Evolutionary conservation across 108 stramenopile species (phyloP).

Genomic region (Conticribra guillardii): DNA sequence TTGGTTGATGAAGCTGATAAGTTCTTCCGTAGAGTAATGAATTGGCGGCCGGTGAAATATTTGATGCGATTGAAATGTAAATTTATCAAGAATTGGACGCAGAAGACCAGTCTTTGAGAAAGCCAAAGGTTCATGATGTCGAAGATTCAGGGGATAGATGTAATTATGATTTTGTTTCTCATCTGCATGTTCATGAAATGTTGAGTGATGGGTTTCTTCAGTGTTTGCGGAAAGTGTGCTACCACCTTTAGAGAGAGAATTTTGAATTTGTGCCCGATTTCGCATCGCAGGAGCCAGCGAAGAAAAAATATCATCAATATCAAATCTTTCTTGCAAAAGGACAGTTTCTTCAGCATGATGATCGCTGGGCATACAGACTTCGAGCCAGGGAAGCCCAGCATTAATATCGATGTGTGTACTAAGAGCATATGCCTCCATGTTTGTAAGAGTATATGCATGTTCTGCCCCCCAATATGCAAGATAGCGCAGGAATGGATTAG

Average conservation of each 20-base stretch:
- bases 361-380: slow-evolving; percentile 30
- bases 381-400: slow-evolving; percentile 60
- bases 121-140: slow-evolving; percentile 47
- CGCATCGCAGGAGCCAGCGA: background rate
- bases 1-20: slow-evolving; percentile 39
- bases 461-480: slow-evolving; percentile 12
- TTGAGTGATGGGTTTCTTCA: background rate
- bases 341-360: background rate
- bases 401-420: slow-evolving; percentile 35
- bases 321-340: slow-evolving; percentile 28
- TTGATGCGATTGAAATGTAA: slow-evolving; percentile 54
- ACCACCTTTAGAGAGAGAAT: no score
- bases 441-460: slow-evolving; percentile 35
- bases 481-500: no score
- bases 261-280: background rate
- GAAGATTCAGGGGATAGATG: slow-evolving; percentile 35
- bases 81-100: slow-evolving; percentile 46
- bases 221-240: background rate
- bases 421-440: slow-evolving; percentile 43
- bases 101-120: slow-evolving; percentile 40
- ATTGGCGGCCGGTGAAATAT: slow-evolving; percentile 50
- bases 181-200: background rate
- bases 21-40: slow-evolving; percentile 47
- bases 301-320: slow-evolving; percentile 6
- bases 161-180: slow-evolving; percentile 7